Conservation (phyloP, 768 basidiomycete species). For the Rhodotorula kratochvilovae region DNA sequence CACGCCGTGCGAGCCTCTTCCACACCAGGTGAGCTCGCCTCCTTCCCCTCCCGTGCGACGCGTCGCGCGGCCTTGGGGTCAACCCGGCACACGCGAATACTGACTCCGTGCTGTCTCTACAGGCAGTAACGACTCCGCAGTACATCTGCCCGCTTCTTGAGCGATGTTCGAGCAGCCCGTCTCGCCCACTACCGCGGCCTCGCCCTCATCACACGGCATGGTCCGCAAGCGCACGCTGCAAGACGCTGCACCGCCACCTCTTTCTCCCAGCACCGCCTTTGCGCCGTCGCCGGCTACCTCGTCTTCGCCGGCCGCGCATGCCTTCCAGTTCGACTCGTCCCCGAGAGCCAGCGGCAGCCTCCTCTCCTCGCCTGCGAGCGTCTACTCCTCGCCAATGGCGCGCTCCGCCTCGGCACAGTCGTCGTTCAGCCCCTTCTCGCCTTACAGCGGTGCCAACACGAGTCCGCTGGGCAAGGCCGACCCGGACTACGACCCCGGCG, state of each 20-base stretch:
- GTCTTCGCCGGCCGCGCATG: neutral
- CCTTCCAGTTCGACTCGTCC: neutral
- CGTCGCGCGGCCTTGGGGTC: too few species aligned
- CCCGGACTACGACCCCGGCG: neutral
- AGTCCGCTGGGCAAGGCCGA: neutral
- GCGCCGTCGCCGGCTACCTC: conserved; percentile 1
- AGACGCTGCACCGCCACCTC: conserved; percentile 6
- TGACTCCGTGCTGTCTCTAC: too few species aligned
- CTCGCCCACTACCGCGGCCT: conserved; percentile 1
- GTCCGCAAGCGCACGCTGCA: conserved; percentile 31
- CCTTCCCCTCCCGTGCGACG: too few species aligned
- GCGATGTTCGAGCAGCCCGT: conserved; percentile 2
- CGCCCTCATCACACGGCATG: conserved; percentile 14
- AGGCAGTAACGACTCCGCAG: too few species aligned
- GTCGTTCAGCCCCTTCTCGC: conserved; percentile 11
- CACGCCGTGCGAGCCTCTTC: too few species aligned
- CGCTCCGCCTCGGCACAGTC: conserved; percentile 23
- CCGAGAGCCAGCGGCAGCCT: neutral
- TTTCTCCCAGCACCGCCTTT: neutral
- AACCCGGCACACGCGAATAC: neutral
- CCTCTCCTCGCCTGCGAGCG: conserved; percentile 25
- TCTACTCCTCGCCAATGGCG: conserved; percentile 34
- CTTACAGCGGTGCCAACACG: neutral
- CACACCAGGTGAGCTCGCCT: too few species aligned
- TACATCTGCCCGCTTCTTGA: too few species aligned